These are phyloP conservation scores for Cucumis melo DNA, from an alignment of 306 rosid species.

Conservation along the genomic window DNA sequence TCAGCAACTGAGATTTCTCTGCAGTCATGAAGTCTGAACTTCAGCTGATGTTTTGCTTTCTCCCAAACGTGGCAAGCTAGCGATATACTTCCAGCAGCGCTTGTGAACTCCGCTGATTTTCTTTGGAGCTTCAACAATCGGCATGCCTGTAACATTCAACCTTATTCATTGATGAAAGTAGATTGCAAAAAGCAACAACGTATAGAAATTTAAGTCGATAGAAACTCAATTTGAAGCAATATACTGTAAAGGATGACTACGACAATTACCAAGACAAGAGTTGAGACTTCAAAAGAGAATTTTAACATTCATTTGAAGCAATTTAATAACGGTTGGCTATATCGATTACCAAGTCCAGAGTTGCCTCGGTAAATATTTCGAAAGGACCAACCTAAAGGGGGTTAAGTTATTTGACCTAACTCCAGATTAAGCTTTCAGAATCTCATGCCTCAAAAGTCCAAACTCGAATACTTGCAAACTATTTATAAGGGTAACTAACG, in stretches of 20 bases:
- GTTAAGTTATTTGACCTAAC: not conserved
- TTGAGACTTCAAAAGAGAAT: not conserved
- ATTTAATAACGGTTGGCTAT: too few relatives aligned
- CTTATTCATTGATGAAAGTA: not conserved
- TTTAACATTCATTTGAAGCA: not conserved
- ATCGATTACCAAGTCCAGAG: too few relatives aligned
- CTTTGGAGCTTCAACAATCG: constrained; percentile 54
- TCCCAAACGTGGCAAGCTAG: constrained; percentile 22
- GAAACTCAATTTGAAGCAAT: not conserved
- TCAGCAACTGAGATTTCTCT: not conserved
- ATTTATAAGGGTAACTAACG: not conserved
- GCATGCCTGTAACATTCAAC: constrained; percentile 36
- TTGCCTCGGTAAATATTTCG: not conserved
- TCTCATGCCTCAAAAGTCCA: not conserved
- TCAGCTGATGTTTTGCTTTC: constrained; percentile 38
- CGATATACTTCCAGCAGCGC: constrained; percentile 89
- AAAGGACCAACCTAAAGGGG: not conserved
- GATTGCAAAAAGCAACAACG: not conserved
- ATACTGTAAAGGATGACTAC: not conserved
- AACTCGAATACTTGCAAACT: not conserved
- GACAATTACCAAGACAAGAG: not conserved
- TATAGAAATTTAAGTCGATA: not conserved
- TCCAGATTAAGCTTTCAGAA: not conserved
- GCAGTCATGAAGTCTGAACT: constrained; percentile 24
- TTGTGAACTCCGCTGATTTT: constrained; percentile 95